phyloP scores from a whole-genome alignment of 2,329 filamentous ascomycete genomes.

The Raffaelea ambrosiae region DNA sequence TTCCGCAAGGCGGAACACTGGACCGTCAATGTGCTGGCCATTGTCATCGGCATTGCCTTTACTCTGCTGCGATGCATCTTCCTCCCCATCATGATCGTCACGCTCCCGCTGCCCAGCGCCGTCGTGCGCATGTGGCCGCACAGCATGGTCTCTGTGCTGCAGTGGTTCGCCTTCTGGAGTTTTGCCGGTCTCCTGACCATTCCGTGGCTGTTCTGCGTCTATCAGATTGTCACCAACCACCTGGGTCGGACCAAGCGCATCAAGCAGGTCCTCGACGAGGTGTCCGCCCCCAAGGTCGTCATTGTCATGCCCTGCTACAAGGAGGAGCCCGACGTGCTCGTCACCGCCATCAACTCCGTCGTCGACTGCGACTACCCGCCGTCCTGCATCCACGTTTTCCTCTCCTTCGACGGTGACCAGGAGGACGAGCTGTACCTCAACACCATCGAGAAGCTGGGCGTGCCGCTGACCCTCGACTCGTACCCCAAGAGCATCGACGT shows the following conservation, averaged over 20 bases:
- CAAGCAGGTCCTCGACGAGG: conserved; percentile 75
- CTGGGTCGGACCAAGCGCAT: conserved; percentile 75
- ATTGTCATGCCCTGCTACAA: conserved; percentile 97
- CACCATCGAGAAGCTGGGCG: conserved; percentile 76
- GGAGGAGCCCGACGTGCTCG: conserved; percentile 73
- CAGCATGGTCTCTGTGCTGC: conserved; percentile 60
- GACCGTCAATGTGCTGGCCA: conserved; percentile 70
- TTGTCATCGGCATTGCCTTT: conserved; percentile 64
- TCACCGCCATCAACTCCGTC: conserved; percentile 83
- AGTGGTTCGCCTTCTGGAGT: conserved; percentile 94
- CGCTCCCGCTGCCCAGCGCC: conserved; percentile 68
- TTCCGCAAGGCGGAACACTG: conserved; percentile 84
- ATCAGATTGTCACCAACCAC: conserved; percentile 80
- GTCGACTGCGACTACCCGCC: conserved; percentile 91
- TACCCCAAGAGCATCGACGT: conserved; percentile 91
- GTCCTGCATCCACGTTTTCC: conserved; percentile 86
- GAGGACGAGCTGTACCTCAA: conserved; percentile 84
- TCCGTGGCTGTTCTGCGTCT: conserved; percentile 90
- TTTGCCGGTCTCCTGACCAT: conserved; percentile 79
- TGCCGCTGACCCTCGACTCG: conserved; percentile 64
- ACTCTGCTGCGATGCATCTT: conserved; percentile 70
- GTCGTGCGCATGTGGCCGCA: conserved; percentile 66
- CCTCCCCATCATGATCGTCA: conserved; percentile 89
- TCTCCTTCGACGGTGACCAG: conserved; percentile 87
- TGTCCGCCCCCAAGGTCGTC: conserved; percentile 84